Percentiles rank a stretch among this genome's conserved stretches.
phyloP scores from a whole-genome alignment of 1,284 basidiomycete genomes.

The Cryptococcus jaspeensis region DNA sequence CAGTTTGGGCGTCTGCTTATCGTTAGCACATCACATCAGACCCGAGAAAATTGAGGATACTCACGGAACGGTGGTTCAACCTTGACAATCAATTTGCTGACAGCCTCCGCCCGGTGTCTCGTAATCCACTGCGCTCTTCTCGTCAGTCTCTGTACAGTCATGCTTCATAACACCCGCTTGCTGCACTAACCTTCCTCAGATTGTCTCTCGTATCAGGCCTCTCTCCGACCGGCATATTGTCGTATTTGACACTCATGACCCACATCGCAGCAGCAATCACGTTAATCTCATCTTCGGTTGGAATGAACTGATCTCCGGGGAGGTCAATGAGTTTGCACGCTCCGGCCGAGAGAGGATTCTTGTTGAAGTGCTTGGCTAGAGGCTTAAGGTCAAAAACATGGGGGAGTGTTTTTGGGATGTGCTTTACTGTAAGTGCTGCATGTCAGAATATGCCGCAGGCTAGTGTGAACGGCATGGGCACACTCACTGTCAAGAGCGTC shows the following conservation, averaged over 20 bases:
- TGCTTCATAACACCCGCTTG: too few species aligned
- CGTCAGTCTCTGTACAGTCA: not conserved
- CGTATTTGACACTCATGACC: constrained; percentile 30
- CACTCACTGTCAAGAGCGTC: too few species aligned
- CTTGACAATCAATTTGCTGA: constrained; percentile 21
- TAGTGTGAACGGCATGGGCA: too few species aligned
- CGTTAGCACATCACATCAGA: not conserved
- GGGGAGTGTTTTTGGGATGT: constrained; percentile 15
- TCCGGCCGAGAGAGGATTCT: constrained; percentile 29
- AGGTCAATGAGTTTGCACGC: constrained; percentile 32
- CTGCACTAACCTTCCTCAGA: constrained; percentile 27
- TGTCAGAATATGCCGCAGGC: not conserved
- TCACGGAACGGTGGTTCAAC: constrained; percentile 42
- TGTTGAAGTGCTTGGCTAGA: constrained; percentile 27
- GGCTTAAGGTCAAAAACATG: constrained; percentile 29
- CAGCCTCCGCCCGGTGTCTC: constrained; percentile 15
- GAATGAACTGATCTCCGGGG: constrained; percentile 30
- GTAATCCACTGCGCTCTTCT: constrained; percentile 29
- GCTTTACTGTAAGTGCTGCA: not conserved
- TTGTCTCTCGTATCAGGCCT: constrained; percentile 25
- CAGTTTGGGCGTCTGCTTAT: constrained; percentile 22
- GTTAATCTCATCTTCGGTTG: constrained; percentile 40
- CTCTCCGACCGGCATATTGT: constrained; percentile 23
- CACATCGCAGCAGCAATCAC: constrained; percentile 32
- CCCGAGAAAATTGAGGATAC: constrained; percentile 5